A percentile compares a stretch with the other conserved stretches of the same genome.
Conservation (phyloP, 371 early-diverging fungal species). For the Syncephalastrum racemosum region DNA sequence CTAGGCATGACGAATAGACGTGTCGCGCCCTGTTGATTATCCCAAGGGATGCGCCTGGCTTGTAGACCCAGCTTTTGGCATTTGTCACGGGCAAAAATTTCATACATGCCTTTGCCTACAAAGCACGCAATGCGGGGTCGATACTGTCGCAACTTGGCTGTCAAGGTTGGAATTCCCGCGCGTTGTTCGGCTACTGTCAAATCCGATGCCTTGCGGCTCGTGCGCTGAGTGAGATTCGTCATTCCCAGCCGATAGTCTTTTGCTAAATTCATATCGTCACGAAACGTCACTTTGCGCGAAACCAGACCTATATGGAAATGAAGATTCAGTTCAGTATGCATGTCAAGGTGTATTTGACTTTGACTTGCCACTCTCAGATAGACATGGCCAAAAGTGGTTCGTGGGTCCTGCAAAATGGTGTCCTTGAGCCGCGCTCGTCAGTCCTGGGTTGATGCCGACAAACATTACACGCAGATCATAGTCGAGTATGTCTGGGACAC, state of each 20-base stretch:
- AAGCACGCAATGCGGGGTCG: conserved; percentile 71
- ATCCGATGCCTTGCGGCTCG: conserved; percentile 58
- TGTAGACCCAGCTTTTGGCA: conserved; percentile 41
- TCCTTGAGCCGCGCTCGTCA: conserved; percentile 54
- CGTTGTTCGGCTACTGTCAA: conserved; percentile 59
- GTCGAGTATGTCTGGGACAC: conserved; percentile 59
- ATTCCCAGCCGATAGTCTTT: conserved; percentile 58
- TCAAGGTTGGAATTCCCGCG: conserved; percentile 60
- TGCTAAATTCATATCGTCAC: conserved; percentile 57
- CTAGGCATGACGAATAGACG: conserved; percentile 74
- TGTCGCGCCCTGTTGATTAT: conserved; percentile 30
- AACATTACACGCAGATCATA: conserved; percentile 72
- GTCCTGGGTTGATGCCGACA: conserved; percentile 79
- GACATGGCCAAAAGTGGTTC: conserved; percentile 80
- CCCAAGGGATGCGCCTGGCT: conserved; percentile 24
- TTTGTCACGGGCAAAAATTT: conserved; percentile 52
- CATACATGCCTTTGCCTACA: conserved; percentile 73
- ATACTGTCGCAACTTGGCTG: conserved; percentile 57
- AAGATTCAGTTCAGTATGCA: neutral
- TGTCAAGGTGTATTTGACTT: neutral
- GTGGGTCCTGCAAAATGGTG: conserved; percentile 75
- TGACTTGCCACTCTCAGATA: conserved; percentile 57
- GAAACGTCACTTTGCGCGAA: conserved; percentile 32
- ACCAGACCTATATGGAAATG: conserved; percentile 26
- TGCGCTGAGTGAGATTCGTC: conserved; percentile 66